Base-by-base conservation (phyloP, 2,329 filamentous ascomycete species). In the Paecilomyces niveus region DNA sequence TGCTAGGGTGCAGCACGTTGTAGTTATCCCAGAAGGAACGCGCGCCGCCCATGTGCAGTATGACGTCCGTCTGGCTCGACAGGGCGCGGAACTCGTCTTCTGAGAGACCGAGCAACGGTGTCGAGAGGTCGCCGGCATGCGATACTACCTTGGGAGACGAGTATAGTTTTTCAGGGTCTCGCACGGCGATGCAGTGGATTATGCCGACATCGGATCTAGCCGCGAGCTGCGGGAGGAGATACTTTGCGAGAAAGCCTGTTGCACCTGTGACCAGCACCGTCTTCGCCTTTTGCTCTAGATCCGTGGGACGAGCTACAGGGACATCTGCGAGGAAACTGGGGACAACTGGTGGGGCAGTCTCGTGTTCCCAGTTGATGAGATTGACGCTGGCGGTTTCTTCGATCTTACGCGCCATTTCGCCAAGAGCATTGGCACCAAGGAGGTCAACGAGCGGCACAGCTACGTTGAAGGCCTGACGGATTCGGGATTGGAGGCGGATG, bases 1-100 rank as follows among this genome's bases (percentile, higher is more conserved):
- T 57, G 9, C 49, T 49, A 26, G 45, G 49, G 18, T 24, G 50
- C 15, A 57, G 11, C 18, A 29, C 50, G 18, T 53, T 31, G 29
- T 57, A 57, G 13, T 57, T 57, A 10, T 57, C 53, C 26, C 53
- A 24, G 18, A 57, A 15, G 18, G 56, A 57, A 18, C 53, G 49
- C n/a, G 53, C 56, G 6, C 49, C 53, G 50, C 53, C 56, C 8
- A 57, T 26, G 35, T 57, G 56, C 22, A 53, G 53, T 21, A 57
- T 57, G 24, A 31, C 56, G 26, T 53, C 50, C 3, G 50, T 26
- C 15, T 53, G 13, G 9, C 5, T 15, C n/a, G 53, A 49, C 7
- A 57, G 32, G 18, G 21, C 24, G 10, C 35, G 13, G 49, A 52
- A 21, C 33, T 57, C 49, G 10, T 18, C 49, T 26, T 29, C 3